phyloP scores from a whole-genome alignment of 495 filamentous ascomycete species.

The Hypoxylon lenormandii region DNA sequence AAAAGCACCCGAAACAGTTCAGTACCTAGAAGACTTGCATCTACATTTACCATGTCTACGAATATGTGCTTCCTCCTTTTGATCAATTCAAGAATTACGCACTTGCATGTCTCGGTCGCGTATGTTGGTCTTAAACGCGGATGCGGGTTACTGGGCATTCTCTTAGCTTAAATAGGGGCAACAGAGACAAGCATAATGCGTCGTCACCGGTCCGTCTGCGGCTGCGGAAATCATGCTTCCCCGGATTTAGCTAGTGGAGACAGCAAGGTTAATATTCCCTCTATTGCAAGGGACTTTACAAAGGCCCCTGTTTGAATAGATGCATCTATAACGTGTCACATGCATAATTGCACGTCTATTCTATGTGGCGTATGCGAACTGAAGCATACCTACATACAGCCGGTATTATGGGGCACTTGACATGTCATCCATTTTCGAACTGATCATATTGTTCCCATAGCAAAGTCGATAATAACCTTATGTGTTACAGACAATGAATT shows the following conservation, averaged over 20 bases:
- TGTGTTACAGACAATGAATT: too few species aligned
- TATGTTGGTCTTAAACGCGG: not conserved
- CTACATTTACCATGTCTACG: too few species aligned
- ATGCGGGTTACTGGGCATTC: not conserved
- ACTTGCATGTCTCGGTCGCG: too few species aligned
- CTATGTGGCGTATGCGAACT: not conserved
- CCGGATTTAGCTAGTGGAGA: slow-evolving; percentile 15
- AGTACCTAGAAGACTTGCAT: too few species aligned
- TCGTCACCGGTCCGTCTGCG: not conserved
- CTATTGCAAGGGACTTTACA: not conserved
- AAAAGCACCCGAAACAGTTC: too few species aligned
- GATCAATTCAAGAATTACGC: too few species aligned
- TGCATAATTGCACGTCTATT: not conserved
- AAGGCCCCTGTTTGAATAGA: not conserved
- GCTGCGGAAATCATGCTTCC: slow-evolving; percentile 10
- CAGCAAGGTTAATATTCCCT: not conserved
- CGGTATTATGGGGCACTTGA: not conserved
- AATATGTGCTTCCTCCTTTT: too few species aligned
- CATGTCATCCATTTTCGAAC: not conserved
- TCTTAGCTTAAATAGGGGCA: not conserved
- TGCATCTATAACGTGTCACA: not conserved
- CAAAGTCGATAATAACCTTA: too few species aligned
- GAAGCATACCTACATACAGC: not conserved
- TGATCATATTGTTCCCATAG: too few species aligned
- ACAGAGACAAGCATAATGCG: slow-evolving; percentile 1